Base-by-base conservation (phyloP, 2,329 filamentous ascomycete species). In the Diaporthe helianthi region DNA sequence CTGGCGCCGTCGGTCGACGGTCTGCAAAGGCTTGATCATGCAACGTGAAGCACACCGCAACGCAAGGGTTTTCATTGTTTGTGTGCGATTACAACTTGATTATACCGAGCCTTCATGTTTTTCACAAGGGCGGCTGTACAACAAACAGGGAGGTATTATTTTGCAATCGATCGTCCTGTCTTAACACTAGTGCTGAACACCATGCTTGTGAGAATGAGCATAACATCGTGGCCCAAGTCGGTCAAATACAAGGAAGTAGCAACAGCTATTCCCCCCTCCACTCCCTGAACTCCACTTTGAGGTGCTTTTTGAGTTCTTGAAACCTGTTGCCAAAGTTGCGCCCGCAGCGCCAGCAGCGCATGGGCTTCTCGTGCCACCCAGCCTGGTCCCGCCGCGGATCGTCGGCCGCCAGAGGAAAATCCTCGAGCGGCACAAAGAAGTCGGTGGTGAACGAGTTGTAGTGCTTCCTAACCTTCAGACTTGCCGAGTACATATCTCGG, bases 401-500 rank as follows among this genome's bases (percentile, higher is more conserved):
- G 67, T 90, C 87, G 31, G 82, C 72, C 0, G 85, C 83, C 36
- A 98, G 81, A 5, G 96, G 95, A 61, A 98, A 95, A 70, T 94
- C 92, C 26, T 89, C 89, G 31, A 98, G 76, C 19, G 86, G 84
- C 15, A 98, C 87, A 26, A 99, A 87, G 78, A 98, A 99, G 4
- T 87, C 87, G 65, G 94, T 97, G 38, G 88, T 89, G 80, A 98
- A 98, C 72, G 92, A 96, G 76, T 96, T 93, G 81, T 98, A 98
- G 80, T 98, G 96, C 78, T 94, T 95, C 72, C 89, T 86, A 77
- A 95, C 90, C 80, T 90, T 93, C 79, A 98, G 73, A 54, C 85
- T 86, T 13, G 87, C 85, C 46, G 91, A 93, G 74, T 89, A 85
- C 84, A 93, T 91, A 78, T 99, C 96, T 22, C 88, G 84, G 47